Evolutionary conservation across 2,329 filamentous ascomycete species (phyloP).

Genomic region (Apiospora kogelbergensis): DNA sequence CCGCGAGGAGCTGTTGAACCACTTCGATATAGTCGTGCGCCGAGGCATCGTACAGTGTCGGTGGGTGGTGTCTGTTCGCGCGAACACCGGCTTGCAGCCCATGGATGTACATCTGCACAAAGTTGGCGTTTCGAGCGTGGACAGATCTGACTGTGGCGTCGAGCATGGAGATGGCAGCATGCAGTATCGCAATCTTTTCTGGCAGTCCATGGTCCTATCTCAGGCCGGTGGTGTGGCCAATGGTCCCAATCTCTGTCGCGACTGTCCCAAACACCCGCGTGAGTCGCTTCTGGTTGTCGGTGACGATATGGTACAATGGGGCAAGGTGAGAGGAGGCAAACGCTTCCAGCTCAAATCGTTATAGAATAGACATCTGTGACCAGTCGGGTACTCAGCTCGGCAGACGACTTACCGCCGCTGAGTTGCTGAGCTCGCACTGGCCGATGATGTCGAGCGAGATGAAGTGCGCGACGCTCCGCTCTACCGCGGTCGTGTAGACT

Average conservation of each 20-base stretch:
- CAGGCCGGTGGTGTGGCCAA: no score
- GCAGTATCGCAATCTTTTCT: no score
- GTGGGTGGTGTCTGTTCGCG: background rate
- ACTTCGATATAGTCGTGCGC: background rate
- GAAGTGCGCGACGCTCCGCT: background rate
- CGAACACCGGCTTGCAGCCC: no score
- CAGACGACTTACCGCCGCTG: background rate
- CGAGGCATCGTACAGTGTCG: background rate
- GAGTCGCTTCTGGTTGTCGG: no score
- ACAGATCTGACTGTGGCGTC: no score
- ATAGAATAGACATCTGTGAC: background rate
- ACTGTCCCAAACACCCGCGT: background rate
- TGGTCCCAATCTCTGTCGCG: background rate
- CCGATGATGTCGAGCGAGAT: background rate
- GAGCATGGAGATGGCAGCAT: no score
- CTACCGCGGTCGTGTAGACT: background rate
- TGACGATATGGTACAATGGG: background rate
- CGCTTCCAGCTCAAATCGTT: rapidly evolving
- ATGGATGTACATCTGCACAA: no score
- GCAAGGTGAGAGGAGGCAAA: background rate
- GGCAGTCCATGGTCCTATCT: no score
- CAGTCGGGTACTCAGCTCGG: background rate
- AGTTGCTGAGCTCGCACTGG: background rate
- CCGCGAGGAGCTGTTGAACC: background rate
- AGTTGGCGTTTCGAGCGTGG: no score